Conservation (phyloP, 805 yeast species). For the Wickerhamomyces alni region DNA sequence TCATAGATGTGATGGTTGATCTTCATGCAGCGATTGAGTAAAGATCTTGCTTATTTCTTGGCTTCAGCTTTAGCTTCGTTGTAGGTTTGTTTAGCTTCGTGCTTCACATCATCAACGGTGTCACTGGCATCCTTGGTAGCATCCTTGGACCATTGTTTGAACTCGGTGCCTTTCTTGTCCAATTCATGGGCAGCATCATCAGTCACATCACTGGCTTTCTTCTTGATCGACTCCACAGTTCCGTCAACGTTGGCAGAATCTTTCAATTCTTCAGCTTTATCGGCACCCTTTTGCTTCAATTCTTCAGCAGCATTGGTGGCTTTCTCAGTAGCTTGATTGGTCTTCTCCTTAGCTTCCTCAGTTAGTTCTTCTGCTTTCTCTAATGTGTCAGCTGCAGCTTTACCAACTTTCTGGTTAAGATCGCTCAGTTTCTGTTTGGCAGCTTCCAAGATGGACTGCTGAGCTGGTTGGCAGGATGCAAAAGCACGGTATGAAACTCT, state of each 20-base stretch:
- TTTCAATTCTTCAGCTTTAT: not conserved
- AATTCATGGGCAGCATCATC: too few relatives aligned
- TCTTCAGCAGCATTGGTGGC: conserved; percentile 4
- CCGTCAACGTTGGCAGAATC: conserved; percentile 1
- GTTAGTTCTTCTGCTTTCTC: conserved; percentile 15
- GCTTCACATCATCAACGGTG: conserved; percentile 1
- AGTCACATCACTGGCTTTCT: not conserved
- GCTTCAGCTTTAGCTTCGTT: conserved; percentile 9
- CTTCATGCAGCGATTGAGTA: too few relatives aligned
- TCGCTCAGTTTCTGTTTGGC: conserved; percentile 18
- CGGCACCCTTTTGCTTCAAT: not conserved
- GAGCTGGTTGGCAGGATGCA: conserved; percentile 2
- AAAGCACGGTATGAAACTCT: not conserved
- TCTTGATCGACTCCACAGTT: not conserved
- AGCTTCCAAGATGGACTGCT: conserved; percentile 16
- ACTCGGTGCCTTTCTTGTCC: not conserved
- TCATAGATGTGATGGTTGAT: too few relatives aligned
- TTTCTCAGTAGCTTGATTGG: not conserved
- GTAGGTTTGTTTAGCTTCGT: conserved; percentile 1
- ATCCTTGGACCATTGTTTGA: conserved; percentile 1
- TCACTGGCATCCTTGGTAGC: conserved; percentile 1
- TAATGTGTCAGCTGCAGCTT: conserved; percentile 18
- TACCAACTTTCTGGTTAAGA: conserved; percentile 19
- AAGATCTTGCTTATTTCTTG: too few relatives aligned
- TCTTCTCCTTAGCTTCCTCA: conserved; percentile 8